Conservation (phyloP, 768 basidiomycete species). For the Trichaptum fuscoviolaceum region DNA sequence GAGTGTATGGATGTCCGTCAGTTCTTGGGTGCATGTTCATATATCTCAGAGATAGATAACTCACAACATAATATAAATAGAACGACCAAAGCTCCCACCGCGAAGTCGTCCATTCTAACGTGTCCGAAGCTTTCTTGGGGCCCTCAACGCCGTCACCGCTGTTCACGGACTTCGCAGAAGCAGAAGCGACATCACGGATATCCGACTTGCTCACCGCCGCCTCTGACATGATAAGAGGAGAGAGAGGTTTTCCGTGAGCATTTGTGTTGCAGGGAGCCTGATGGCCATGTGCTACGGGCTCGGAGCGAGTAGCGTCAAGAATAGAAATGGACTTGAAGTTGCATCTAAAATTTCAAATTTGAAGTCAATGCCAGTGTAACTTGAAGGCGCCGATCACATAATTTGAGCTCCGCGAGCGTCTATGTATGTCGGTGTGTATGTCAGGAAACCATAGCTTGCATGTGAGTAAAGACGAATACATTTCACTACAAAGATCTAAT, state of each 20-base stretch:
- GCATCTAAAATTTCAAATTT: too few species aligned
- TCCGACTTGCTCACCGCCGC: not conserved
- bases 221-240: not conserved
- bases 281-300: not conserved
- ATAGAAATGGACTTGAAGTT: not conserved
- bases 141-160: not conserved
- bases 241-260: not conserved
- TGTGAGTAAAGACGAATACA: too few species aligned
- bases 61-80: slow-evolving; percentile 51
- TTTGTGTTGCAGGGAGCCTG: not conserved
- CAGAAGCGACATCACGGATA: not conserved
- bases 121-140: not conserved
- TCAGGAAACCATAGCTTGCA: too few species aligned
- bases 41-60: slow-evolving; percentile 13
- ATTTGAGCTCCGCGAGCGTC: too few species aligned
- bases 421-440: too few species aligned
- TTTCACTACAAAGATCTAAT: too few species aligned
- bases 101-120: slow-evolving; percentile 15
- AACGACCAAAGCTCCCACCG: slow-evolving; percentile 44
- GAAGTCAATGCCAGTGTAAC: too few species aligned
- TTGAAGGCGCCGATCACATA: too few species aligned
- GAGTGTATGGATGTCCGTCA: not conserved
- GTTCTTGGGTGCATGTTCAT: not conserved
- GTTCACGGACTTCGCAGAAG: slow-evolving; percentile 4
- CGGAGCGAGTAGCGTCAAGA: not conserved